Evolutionary conservation across 192 early-diverging fungal genomes (phyloP), one percentile per base, ranked within the genome.

Genomic region (Coemansia sp.): DNA sequence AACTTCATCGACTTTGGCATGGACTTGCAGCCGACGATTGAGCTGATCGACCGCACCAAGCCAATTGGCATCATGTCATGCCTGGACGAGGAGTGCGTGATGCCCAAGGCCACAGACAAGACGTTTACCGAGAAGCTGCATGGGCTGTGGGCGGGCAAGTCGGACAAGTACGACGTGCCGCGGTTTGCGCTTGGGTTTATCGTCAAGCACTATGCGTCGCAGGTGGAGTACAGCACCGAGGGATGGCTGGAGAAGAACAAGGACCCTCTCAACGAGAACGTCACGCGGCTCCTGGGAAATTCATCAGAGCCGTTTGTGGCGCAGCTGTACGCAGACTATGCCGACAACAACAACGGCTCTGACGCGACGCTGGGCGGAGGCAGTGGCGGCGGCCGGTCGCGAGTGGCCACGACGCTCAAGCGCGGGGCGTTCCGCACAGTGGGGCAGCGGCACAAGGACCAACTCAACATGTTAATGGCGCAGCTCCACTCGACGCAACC

Each of bases 181-280:
- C 82, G 92, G 20, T 97, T 98, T 83, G 88, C 91, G 64, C 85
- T 90, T 62, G 93, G 93, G 1, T 99, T 99, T 63, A 91, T 92
- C 27, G 74, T 99, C 29, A 87, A 91, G 40, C 97, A 99, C 75
- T 99, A 98, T 75, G 97, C 97, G 35, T 97, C 92, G 40, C 88
- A 94, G 62, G 97, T 99, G 31, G 95, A 98, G 69, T 99, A 99
- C 71, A 89, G 84, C 65, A 92, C 90, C 3, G 67, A 83, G 10
- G 95, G 94, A 35, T 99, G 96, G 96, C 83, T 99, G 5, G 94
- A 99, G 81, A 98, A 97, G 86, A 99, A 99, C 87, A 98, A 97
- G 78, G 97, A 99, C 71, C 96, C 93, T 14, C 86, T 99, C 59
- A 98, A 99, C 75, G 96, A 97, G 72, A 93, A 93, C 76, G 85